Evolutionary conservation across 371 early-diverging fungal species (phyloP), one percentile per base, ranked within the genome.

Genomic region (Mucor sp.): DNA sequence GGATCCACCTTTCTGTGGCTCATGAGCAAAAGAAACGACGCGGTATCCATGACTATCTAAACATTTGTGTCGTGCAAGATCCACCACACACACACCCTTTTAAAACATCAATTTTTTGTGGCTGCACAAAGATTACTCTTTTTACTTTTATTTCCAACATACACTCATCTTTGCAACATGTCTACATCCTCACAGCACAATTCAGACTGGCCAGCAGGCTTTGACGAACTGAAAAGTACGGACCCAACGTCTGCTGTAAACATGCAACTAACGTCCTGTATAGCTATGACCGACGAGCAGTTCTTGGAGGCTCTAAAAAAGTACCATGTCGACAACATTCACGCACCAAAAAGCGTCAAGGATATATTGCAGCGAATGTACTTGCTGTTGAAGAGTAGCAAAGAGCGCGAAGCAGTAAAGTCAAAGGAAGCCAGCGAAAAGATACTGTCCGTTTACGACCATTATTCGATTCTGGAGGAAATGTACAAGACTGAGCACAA

Each of bases 401-500:
- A 53, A 53, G 27, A 53, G 23, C 53, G 53, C 25, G 53, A 53
- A 33, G n/a, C 17, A 23, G 17, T 14, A 4, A 60, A 59, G 19
- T n/a, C 39, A 25, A 33, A 39, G 12, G 59, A 59, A 39, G 37
- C 6, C 39, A 59, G 25, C 39, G 39, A 37, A 14, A 59, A 59
- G 23, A 59, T 59, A 8, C 9, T 59, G 15, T 44, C 30, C 15
- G 62, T 62, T 6, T 50, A 62, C 30, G 62, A 62, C 6, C 39
- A 30, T 15, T 66, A 66, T n/a, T 25, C 37, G 3, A 9, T 28
- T 4, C 37, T 66, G 12, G 53, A 60, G 4, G 30, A 50, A 35
- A 23, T 59, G 53, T 66, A 60, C 55, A 59, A 53, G 11, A 19
- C 14, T 2, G 66, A 66, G n/a, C 66, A 60, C 30, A 60, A 37